Base-by-base conservation (phyloP, 140 eudicot species). In the Anethum foeniculum region DNA sequence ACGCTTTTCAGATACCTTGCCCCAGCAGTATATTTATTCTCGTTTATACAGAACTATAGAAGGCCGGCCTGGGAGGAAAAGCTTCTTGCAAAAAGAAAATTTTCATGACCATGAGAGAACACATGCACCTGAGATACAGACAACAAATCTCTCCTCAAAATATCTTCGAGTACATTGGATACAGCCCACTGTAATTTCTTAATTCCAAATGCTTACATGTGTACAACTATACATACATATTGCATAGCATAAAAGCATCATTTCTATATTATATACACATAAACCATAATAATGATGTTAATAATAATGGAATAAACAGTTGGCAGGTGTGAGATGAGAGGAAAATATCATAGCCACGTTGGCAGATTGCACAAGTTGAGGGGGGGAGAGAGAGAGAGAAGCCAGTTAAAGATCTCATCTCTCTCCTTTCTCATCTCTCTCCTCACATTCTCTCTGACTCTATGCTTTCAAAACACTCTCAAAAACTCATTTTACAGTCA, bases 271-370 rank as follows among this genome's bases (percentile, higher is more conserved):
- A 60, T 25, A 60, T 11, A 7, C 25, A 6, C 28, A 19, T 52
- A 46, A 18, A 18, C 5, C 43, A 68, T 56, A 34, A 14, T 71
- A 3, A 21, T 18, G 47, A 39, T 39, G 46, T 32, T 34, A 32
- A 38, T 71, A 39, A 19, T 36, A 19, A 71, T 71, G 47, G 30
- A 34, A 19, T 39, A 38, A 18, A 77, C 85, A 79, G 78, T 86
- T 88, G 92, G 85, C 79, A 64, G 23, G 49, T 56, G 10, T 81
- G 60, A 49, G 89, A 77, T 80, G 84, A 84, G 93, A 85, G 93
- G 83, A 93, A 93, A 93, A 93, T 93, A 93, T 93, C 98, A 81
- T 85, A 81, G 94, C 96, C 98, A 91, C 98, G 96, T 89, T 77
- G 16, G 90, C 94, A 84, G 39, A 21, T n/a, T 44, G 28, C 76